Percentiles rank a stretch among this genome's conserved stretches.
phyloP scores from a whole-genome alignment of 1,284 basidiomycete genomes.

The Fomes fomentarius region DNA sequence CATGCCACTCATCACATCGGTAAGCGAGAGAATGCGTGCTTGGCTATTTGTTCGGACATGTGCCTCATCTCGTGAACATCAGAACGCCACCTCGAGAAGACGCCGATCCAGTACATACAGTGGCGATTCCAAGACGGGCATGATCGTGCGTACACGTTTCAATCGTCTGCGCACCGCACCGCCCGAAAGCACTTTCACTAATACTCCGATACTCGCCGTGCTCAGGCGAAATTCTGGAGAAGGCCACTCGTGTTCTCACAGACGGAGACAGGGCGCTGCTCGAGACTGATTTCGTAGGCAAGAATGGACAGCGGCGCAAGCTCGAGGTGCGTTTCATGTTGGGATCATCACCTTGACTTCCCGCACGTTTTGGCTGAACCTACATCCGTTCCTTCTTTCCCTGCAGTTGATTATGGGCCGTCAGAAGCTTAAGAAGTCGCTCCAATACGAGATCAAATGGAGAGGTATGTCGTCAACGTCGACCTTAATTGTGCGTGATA shows the following conservation, averaged over 20 bases:
- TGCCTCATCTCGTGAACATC: conserved; percentile 11
- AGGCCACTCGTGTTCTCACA: conserved; percentile 89
- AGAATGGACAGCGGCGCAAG: conserved; percentile 90
- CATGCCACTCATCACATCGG: conserved; percentile 97
- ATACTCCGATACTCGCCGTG: conserved; percentile 2
- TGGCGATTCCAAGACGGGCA: conserved; percentile 99
- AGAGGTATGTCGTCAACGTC: conserved; percentile 54
- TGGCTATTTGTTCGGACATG: neutral
- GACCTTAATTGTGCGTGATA: too few relatives aligned
- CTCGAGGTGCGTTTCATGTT: conserved; percentile 68
- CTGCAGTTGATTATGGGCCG: conserved; percentile 87
- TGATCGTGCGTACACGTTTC: conserved; percentile 69
- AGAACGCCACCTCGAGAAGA: conserved; percentile 95
- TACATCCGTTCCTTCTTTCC: conserved; percentile 5
- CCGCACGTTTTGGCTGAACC: conserved; percentile 1
- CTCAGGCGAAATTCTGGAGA: conserved; percentile 87
- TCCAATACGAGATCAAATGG: conserved; percentile 99
- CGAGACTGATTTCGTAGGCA: conserved; percentile 90
- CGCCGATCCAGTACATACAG: conserved; percentile 94
- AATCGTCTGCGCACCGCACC: neutral
- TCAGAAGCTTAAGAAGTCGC: conserved; percentile 96
- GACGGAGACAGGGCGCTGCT: conserved; percentile 84
- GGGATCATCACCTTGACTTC: neutral
- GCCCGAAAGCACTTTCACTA: neutral
- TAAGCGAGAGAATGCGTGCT: too few relatives aligned